Conservation (phyloP, 2,329 filamentous ascomycete genomes). For the Pezicula radicicola region DNA sequence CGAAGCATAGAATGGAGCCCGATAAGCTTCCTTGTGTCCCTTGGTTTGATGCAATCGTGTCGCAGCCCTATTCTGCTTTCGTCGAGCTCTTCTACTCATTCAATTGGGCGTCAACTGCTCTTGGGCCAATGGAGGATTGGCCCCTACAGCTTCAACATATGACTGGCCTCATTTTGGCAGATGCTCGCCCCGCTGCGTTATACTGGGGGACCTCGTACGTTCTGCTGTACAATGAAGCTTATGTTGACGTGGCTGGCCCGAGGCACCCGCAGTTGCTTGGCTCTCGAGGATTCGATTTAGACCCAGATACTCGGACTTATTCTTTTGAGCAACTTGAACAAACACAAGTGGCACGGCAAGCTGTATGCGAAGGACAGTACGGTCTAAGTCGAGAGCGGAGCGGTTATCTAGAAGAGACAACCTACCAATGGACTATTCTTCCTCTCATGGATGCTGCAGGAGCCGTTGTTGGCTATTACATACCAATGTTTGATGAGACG, state of each 20-base stretch:
- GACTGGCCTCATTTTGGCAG: background rate
- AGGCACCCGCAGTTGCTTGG: background rate
- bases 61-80: background rate
- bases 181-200: background rate
- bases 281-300: background rate
- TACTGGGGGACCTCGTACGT: background rate
- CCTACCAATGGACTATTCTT: background rate
- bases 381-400: background rate
- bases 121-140: background rate
- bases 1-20: too few species aligned
- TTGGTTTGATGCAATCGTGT: background rate
- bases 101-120: background rate
- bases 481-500: background rate
- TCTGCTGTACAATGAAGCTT: background rate
- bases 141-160: background rate
- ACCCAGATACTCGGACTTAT: background rate
- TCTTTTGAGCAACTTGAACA: background rate
- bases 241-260: background rate
- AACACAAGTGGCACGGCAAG: background rate
- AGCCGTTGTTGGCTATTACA: background rate
- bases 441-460: background rate
- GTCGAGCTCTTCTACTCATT: background rate
- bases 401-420: background rate
- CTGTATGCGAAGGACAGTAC: background rate
- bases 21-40: background rate